Conservation (phyloP, 1,284 basidiomycete species). For the Apiotrichum porosum region DNA sequence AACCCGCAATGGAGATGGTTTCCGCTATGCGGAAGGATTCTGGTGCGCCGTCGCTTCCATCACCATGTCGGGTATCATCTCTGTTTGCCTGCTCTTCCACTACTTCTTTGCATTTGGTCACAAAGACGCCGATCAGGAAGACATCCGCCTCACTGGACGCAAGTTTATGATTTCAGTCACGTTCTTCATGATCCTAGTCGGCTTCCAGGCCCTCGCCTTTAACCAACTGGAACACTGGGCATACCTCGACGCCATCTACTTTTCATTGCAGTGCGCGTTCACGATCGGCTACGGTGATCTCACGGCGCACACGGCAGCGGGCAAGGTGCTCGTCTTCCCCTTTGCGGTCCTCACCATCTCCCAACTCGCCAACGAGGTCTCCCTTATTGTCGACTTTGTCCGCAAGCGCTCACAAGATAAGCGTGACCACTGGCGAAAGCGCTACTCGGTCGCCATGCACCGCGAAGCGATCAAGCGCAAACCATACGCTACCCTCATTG, state of each 20-base stretch:
- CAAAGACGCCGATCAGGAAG: constrained; percentile 20
- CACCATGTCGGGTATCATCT: constrained; percentile 45
- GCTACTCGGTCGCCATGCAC: constrained; percentile 39
- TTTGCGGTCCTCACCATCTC: constrained; percentile 48
- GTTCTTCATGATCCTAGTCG: constrained; percentile 44
- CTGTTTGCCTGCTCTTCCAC: constrained; percentile 42
- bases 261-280: constrained; percentile 28
- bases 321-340: constrained; percentile 48
- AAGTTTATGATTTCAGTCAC: constrained; percentile 51
- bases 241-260: constrained; percentile 41
- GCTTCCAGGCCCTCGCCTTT: constrained; percentile 39
- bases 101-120: constrained; percentile 39
- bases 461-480: constrained; percentile 25
- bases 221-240: constrained; percentile 40
- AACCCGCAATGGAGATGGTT: constrained; percentile 34
- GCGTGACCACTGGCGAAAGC: constrained; percentile 40
- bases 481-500: constrained; percentile 33
- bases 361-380: constrained; percentile 48
- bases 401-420: constrained; percentile 28
- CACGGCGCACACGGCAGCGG: constrained; percentile 26
- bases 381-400: constrained; percentile 46
- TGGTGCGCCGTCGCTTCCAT: constrained; percentile 50
- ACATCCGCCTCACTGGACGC: constrained; percentile 41
- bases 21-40: constrained; percentile 46
- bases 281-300: constrained; percentile 49